Evolutionary conservation across 2,329 filamentous ascomycete genomes (phyloP).

Genomic region (Apiospora sp.): DNA sequence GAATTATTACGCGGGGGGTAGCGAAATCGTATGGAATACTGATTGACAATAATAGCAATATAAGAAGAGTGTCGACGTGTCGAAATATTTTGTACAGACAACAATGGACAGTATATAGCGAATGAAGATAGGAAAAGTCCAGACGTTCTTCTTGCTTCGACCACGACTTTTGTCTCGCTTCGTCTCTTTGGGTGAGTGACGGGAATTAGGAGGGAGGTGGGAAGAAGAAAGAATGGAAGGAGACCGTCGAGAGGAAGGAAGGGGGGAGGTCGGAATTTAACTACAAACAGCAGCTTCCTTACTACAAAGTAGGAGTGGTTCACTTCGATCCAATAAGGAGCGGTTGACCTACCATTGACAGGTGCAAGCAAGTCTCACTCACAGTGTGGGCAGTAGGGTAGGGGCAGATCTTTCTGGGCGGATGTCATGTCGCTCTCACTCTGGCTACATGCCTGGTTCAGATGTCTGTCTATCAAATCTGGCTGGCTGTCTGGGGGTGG

Average conservation of each 20-base stretch:
- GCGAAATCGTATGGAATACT: slow-evolving; percentile 20
- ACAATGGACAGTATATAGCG: slow-evolving; percentile 22
- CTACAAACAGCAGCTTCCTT: slow-evolving; percentile 6
- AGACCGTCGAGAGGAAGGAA: slow-evolving; percentile 25
- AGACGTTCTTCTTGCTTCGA: slow-evolving; percentile 14
- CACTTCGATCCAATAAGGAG: neutral
- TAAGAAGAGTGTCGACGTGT: slow-evolving; percentile 9
- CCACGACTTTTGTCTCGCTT: slow-evolving; percentile 11
- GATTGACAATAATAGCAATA: neutral
- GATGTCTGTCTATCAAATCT: neutral
- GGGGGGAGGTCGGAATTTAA: slow-evolving; percentile 14
- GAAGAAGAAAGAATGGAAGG: slow-evolving; percentile 25
- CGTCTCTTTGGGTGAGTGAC: slow-evolving; percentile 28
- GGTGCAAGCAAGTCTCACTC: slow-evolving; percentile 1
- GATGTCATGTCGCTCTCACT: neutral
- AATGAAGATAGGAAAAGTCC: slow-evolving; percentile 20
- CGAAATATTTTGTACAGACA: slow-evolving; percentile 24
- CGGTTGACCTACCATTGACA: neutral
- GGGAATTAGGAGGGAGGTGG: slow-evolving; percentile 30
- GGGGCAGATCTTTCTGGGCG: slow-evolving; percentile 6
- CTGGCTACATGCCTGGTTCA: neutral
- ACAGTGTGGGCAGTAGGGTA: neutral
- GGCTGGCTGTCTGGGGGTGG: too few species aligned
- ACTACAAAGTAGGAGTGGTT: neutral
- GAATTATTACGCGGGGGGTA: slow-evolving; percentile 24